Evolutionary conservation across 2,329 filamentous ascomycete species (phyloP).

Genomic region (Aureobasidium sp.): DNA sequence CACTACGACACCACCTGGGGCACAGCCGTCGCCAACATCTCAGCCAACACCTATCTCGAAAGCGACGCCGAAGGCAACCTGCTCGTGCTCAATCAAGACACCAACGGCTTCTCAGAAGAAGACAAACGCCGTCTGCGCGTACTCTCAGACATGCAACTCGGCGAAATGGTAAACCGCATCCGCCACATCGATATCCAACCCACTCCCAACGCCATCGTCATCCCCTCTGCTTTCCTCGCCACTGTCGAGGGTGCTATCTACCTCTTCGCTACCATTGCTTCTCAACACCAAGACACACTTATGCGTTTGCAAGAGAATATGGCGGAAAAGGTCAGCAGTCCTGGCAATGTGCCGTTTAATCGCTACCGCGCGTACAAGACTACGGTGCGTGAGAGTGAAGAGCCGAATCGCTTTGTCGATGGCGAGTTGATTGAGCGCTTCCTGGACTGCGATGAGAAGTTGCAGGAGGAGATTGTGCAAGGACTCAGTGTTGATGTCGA

Average conservation of each 20-base stretch:
- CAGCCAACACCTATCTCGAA: slow-evolving; percentile 67
- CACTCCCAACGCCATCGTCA: slow-evolving; percentile 56
- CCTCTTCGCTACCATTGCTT: slow-evolving; percentile 72
- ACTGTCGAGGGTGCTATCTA: slow-evolving; percentile 92
- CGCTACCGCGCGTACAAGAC: slow-evolving; percentile 77
- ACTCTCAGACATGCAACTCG: slow-evolving; percentile 73
- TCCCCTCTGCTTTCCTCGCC: slow-evolving; percentile 77
- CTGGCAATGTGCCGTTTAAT: slow-evolving; percentile 68
- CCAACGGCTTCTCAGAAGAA: slow-evolving; percentile 62
- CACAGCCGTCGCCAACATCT: slow-evolving; percentile 67
- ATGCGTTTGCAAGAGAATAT: slow-evolving; percentile 72
- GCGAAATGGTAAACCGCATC: slow-evolving; percentile 90
- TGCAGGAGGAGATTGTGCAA: slow-evolving; percentile 46
- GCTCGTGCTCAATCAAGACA: slow-evolving; percentile 67
- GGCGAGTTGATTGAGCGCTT: slow-evolving; percentile 86
- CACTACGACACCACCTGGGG: slow-evolving; percentile 78
- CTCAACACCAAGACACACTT: slow-evolving; percentile 66
- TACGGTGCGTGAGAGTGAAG: slow-evolving; percentile 58
- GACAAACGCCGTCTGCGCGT: slow-evolving; percentile 64
- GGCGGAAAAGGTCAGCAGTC: slow-evolving; percentile 54
- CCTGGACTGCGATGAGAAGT: slow-evolving; percentile 56
- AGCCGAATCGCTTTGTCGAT: slow-evolving; percentile 82
- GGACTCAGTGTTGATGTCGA: slow-evolving; percentile 48
- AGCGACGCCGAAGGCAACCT: slow-evolving; percentile 85
- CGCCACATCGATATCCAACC: slow-evolving; percentile 61